Evolutionary conservation across 768 basidiomycete genomes (phyloP).

Genomic region (Mycena floridula): DNA sequence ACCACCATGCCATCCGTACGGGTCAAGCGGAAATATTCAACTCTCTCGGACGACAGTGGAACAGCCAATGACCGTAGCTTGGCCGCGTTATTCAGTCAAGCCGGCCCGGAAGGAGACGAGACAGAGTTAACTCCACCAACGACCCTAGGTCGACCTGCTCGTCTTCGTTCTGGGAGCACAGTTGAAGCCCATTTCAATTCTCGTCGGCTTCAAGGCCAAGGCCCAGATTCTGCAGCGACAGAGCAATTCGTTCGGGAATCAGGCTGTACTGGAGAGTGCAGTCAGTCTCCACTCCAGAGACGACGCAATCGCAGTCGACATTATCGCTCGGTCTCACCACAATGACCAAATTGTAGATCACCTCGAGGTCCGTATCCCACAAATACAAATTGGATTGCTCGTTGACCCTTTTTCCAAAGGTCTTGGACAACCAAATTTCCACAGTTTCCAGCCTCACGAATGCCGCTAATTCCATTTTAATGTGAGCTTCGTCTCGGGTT

Average conservation of each 20-base stretch:
- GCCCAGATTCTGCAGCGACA: no score
- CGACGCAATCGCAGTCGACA: conserved; percentile 2
- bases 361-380: conserved; percentile 52
- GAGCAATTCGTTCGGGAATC: no score
- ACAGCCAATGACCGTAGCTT: no score
- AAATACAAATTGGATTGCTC: background rate
- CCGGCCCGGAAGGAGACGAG: no score
- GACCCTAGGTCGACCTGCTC: no score
- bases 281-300: conserved; percentile 27
- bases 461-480: conserved; percentile 71
- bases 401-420: conserved; percentile 28
- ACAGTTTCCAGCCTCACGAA: conserved; percentile 74
- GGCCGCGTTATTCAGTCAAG: no score
- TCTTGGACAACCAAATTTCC: conserved; percentile 69
- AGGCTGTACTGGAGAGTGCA: conserved; percentile 38
- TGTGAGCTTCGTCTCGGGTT: conserved; percentile 31
- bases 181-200: conserved; percentile 27
- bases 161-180: no score
- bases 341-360: conserved; percentile 81
- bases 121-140: no score
- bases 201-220: conserved; percentile 23
- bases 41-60: no score
- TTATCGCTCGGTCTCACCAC: conserved; percentile 34
- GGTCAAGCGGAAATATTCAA: no score
- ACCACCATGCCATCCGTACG: no score